Evolutionary conservation across 2,329 filamentous ascomycete genomes (phyloP), one percentile per base, ranked within the genome.

Genomic region (Ploettnerulaceae sp.): DNA sequence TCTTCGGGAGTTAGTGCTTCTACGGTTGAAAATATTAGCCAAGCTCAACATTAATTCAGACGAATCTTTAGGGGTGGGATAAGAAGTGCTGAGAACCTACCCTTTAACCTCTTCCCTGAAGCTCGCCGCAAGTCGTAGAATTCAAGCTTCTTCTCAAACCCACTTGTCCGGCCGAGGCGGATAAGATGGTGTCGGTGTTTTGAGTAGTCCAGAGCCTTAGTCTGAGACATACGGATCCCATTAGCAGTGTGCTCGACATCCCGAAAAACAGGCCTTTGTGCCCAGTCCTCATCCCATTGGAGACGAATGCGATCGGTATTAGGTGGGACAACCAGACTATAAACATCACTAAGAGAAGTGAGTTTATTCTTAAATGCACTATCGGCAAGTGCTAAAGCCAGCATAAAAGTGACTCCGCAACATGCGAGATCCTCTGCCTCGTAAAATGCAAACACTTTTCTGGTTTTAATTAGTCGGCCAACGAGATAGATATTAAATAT

Each of bases 111-210:
- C 40, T 62, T 60, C 35, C 55, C 45, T 22, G 45, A 60, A 33
- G 45, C 58, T 51, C 49, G 48, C 36, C 43, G 39, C 21, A 61
- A 39, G 52, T 59, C 37, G 40, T 62, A 62, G n/a, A 44, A 60
- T 47, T 61, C 35, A 21, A 61, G 51, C 37, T 29, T 35, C 46
- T 62, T 61, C 44, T 45, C 28, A 51, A 49, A 60, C 14, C 54
- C 45, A 40, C 45, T 49, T 3, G 42, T 55, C 64, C 33, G 61
- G 57, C 32, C 61, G 64, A 56, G 57, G 65, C 41, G 67, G 65
- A 47, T 63, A 61, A 20, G 51, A 67, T 33, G 41, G 60, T 47
- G 65, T 66, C 21, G 62, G 64, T 18, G 64, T 59, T 71, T 70
- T 44, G 48, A 64, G 45, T 73, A 73, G 46, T 66, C 62, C 8